Evolutionary conservation across 2,329 filamentous ascomycete genomes (phyloP).

Genomic region (Didymella pomorum): DNA sequence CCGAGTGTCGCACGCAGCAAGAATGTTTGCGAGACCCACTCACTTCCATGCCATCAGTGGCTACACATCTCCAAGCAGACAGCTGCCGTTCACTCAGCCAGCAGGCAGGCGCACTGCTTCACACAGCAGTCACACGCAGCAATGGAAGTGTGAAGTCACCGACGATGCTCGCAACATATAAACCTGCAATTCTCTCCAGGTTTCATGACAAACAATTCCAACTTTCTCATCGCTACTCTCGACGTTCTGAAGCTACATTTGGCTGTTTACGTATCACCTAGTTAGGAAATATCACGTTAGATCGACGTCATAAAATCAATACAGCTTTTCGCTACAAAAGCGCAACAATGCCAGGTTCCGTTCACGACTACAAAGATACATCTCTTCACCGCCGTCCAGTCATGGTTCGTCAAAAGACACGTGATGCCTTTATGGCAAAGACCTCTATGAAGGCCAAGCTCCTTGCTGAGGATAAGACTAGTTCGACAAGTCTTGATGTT

Average conservation of each 20-base stretch:
- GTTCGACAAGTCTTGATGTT: conserved; percentile 32
- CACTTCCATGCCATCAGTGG: background rate
- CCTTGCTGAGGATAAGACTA: conserved; percentile 24
- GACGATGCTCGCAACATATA: conserved; percentile 1
- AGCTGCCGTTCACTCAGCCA: background rate
- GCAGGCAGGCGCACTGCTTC: background rate
- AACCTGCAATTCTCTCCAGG: background rate
- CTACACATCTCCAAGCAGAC: background rate
- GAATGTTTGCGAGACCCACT: background rate
- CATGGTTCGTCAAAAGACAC: conserved; percentile 32
- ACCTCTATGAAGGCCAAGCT: conserved; percentile 34
- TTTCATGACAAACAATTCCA: background rate
- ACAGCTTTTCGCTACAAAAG: conserved; percentile 2
- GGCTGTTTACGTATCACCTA: background rate
- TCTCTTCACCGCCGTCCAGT: conserved; percentile 19
- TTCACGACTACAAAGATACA: background rate
- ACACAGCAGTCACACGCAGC: conserved; percentile 5
- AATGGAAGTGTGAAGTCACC: conserved; percentile 2
- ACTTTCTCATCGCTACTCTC: background rate
- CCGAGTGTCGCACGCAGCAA: background rate
- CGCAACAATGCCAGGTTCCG: conserved; percentile 8
- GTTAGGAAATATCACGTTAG: conserved; percentile 18
- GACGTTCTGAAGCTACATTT: background rate
- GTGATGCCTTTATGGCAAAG: conserved; percentile 37
- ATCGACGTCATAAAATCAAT: conserved; percentile 18